A percentile compares a stretch with the other conserved stretches of the same genome.
These are phyloP conservation scores for Samsoniella hepiali DNA, from an alignment of 2,329 filamentous ascomycete species.

Conservation along the genomic window DNA sequence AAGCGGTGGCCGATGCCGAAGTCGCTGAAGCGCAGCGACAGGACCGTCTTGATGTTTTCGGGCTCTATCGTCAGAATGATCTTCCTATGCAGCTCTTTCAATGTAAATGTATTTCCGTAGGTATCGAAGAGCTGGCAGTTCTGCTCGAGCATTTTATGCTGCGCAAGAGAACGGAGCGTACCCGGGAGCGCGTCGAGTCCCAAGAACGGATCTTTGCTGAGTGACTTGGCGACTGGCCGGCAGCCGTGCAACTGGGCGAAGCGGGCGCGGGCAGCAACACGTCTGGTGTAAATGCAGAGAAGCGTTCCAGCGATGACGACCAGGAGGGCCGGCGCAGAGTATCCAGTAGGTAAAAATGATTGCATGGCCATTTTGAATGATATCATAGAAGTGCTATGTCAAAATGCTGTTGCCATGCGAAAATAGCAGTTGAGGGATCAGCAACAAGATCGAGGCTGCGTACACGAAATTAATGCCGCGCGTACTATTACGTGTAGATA, in stretches of 20 bases:
- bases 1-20: slow-evolving; percentile 33
- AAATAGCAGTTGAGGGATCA: no score
- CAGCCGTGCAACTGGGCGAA: slow-evolving; percentile 15
- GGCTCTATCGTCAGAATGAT: slow-evolving; percentile 36
- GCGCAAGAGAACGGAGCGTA: background rate
- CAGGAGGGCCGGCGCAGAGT: background rate
- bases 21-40: slow-evolving; percentile 48
- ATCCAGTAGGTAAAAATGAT: no score
- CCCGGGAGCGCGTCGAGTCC: slow-evolving; percentile 20
- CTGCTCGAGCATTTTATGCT: slow-evolving; percentile 9
- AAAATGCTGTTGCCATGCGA: no score
- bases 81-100: background rate
- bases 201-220: slow-evolving; percentile 16
- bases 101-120: slow-evolving; percentile 17
- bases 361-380: no score
- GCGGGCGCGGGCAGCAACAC: background rate
- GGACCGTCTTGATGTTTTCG: slow-evolving; percentile 49
- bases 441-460: no score
- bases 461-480: no score
- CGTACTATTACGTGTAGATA: no score
- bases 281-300: background rate
- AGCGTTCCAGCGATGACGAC: background rate
- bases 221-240: slow-evolving; percentile 1
- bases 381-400: no score
- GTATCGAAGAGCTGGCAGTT: slow-evolving; percentile 2